Base-by-base conservation (phyloP, 257 asterid genomes). In the Lycium barbarum region DNA sequence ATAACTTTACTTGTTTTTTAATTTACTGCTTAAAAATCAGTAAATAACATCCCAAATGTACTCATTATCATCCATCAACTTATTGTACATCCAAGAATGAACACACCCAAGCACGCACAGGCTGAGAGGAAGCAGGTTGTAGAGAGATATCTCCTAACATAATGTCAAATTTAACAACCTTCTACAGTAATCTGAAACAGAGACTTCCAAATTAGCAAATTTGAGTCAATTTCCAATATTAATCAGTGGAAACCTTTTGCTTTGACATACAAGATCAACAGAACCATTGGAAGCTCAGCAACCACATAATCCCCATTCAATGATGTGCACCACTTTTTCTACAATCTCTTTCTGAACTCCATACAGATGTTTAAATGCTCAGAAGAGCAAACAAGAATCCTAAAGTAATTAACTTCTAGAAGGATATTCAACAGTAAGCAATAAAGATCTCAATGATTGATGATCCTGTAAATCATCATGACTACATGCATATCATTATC, bases 401-500 rank as follows among this genome's bases (percentile, higher is more conserved):
- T 49, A 74, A 3, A 49, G 81, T 45, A 49, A 49, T 74, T 13
- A 22, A 6, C 61, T 49, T 22, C 62, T 53, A 22, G 6, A 76
- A 76, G 35, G 45, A 22, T 26, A 0, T 1, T 74, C 62, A 49
- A 76, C 62, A 22, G 62, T 51, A 13, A 22, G 4, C 2, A 7
- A 76, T 62, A 76, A 51, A 76, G 22, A 76, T 76, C 14, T 13
- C 40, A 74, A 74, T 49, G 22, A 53, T 51, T 51, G 62, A 0
- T 22, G 62, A 74, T 74, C 81, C 20, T 73, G 61, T 6, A 49
- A 51, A 74, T 74, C 45, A 74, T 74, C 62, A 74, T 8, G 20
- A 74, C 57, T 13, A 49, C 13, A 74, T 51, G 22, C 81, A 74
- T 74, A 74, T 22, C 81, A 76, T 47, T 74, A 74, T 49, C 57